Percentiles rank a stretch among this genome's conserved stretches.
Evolutionary conservation across 495 filamentous ascomycete genomes (phyloP).

Genomic region (Xeromyces bisporus): DNA sequence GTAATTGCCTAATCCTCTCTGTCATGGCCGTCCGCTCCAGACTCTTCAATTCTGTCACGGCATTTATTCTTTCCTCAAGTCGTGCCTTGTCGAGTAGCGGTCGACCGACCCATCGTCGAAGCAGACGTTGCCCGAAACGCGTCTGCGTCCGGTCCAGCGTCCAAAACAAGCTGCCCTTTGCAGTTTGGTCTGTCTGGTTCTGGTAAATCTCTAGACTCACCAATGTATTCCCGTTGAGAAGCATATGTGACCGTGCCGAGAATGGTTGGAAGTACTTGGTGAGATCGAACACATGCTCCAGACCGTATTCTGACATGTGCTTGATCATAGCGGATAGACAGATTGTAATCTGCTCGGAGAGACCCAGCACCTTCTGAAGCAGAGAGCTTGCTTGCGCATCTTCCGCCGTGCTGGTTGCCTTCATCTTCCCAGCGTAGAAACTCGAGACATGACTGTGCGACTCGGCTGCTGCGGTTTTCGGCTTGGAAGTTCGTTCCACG

Average conservation of each 20-base stretch:
- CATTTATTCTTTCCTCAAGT: constrained; percentile 69
- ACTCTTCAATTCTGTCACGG: constrained; percentile 76
- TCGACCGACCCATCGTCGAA: constrained; percentile 90
- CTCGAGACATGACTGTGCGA: constrained; percentile 77
- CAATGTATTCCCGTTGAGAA: constrained; percentile 88
- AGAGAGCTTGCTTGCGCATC: constrained; percentile 38
- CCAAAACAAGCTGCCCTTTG: constrained; percentile 90
- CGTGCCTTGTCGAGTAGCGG: constrained; percentile 64
- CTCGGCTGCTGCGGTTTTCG: constrained; percentile 70
- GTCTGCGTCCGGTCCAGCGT: constrained; percentile 85
- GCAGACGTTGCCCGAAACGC: constrained; percentile 69
- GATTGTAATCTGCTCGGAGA: constrained; percentile 74
- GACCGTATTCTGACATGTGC: constrained; percentile 80
- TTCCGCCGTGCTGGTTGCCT: constrained; percentile 32
- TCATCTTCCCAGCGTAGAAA: constrained; percentile 86
- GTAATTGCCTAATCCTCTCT: constrained; percentile 53
- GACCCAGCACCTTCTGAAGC: constrained; percentile 69
- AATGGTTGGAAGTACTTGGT: constrained; percentile 98
- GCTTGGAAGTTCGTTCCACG: constrained; percentile 56
- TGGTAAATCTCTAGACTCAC: constrained; percentile 91
- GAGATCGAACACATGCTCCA: constrained; percentile 91
- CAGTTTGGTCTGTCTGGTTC: constrained; percentile 75
- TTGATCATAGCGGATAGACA: constrained; percentile 96
- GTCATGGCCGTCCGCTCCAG: constrained; percentile 44
- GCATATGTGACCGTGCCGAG: constrained; percentile 85